Base-by-base conservation (phyloP, 805 yeast species). In the Yarrowia phangngaensis region DNA sequence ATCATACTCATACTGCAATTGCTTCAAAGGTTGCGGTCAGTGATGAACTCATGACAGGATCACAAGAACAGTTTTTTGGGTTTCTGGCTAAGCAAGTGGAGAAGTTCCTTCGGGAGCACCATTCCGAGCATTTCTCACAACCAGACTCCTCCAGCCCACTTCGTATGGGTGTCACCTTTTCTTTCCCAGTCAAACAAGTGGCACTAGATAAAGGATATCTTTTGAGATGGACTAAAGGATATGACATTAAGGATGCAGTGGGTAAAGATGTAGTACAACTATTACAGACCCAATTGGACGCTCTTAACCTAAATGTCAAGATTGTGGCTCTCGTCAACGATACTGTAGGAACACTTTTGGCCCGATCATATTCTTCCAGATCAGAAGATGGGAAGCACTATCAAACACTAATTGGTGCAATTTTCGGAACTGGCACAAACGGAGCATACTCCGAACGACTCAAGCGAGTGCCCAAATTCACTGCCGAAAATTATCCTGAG, bases 361-460 rank as follows among this genome's bases (percentile, higher is more conserved):
- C 95, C 8, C 80, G 95, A 59, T 82, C 96, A 20, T 90, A 90
- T 67, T 71, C 85, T 4, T 23, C 41, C 5, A 33, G 19, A n/a
- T 78, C 85, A 45, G 69, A 67, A 12, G 63, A 70, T 40, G 73
- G 79, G 28, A 65, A 73, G 43, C 79, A 78, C 52, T 79, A 92
- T 38, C 80, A 79, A 51, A 85, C 97, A 8, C 75, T 84, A 7
- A 72, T 89, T 56, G 97, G 98, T 40, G 80, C 89, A 54, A 90
- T 90, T 55, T 86, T 89, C 60, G 98, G 98, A 56, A 92, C 98
- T 2, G 98, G 98, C 62, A 90, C 97, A 20, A 90, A 90, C 65
- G 97, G 97, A 54, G 95, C 96, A 12, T 90, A 92, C 67, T 73
- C 78, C 62, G 98, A 90, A 66, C 73, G 77, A 51, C 64, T 88